Conservation (phyloP, 495 filamentous ascomycete genomes). For the Tuber microsphaerosporum region DNA sequence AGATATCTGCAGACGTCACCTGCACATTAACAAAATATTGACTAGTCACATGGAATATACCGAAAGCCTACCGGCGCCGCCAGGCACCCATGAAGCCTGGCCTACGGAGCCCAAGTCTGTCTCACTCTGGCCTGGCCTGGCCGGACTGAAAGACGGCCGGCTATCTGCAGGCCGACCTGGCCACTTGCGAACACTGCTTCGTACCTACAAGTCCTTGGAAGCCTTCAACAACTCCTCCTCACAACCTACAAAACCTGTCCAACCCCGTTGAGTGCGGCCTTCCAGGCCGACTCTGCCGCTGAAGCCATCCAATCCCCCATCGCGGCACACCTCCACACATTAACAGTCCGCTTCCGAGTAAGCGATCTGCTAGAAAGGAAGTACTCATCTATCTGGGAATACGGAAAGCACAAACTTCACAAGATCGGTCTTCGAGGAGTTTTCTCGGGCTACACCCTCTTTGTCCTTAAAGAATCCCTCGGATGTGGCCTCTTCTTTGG, state of each 20-base stretch:
- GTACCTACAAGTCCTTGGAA: slow-evolving; percentile 74
- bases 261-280: slow-evolving; percentile 57
- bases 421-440: slow-evolving; percentile 75
- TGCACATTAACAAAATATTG: too few relatives aligned
- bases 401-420: slow-evolving; percentile 62
- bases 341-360: slow-evolving; percentile 71
- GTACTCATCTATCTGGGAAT: slow-evolving; percentile 77
- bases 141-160: too few relatives aligned
- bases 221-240: slow-evolving; percentile 66
- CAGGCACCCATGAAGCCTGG: too few relatives aligned
- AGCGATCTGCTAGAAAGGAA: slow-evolving; percentile 59
- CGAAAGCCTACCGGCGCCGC: too few relatives aligned
- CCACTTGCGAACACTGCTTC: too few relatives aligned
- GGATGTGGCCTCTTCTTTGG: slow-evolving; percentile 80
- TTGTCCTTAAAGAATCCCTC: slow-evolving; percentile 70
- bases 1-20: too few relatives aligned
- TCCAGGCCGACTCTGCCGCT: slow-evolving; percentile 68
- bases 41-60: too few relatives aligned
- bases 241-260: slow-evolving; percentile 62
- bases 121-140: too few relatives aligned
- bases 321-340: slow-evolving; percentile 80
- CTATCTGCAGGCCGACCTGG: too few relatives aligned
- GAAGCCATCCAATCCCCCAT: slow-evolving; percentile 71
- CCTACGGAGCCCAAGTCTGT: too few relatives aligned
- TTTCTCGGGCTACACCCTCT: slow-evolving; percentile 73